Evolutionary conservation across 2,329 filamentous ascomycete genomes (phyloP).

Genomic region (Simplicillium sp.): DNA sequence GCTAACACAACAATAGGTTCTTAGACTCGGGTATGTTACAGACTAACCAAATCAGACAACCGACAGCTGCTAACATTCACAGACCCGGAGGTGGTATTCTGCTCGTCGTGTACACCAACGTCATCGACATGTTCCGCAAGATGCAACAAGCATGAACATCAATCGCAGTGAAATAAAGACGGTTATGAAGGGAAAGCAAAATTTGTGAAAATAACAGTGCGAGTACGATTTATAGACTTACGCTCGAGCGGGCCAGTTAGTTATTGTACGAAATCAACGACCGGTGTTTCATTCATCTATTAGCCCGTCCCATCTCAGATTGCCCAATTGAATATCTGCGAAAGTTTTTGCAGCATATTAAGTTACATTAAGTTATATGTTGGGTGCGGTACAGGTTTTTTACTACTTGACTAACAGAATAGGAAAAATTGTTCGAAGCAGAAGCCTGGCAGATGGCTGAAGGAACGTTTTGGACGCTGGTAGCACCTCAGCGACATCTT

Average conservation of each 20-base stretch:
- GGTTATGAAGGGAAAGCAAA: not conserved
- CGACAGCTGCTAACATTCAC: not conserved
- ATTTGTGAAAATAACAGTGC: not conserved
- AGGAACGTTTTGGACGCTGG: no score
- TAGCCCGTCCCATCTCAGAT: no score
- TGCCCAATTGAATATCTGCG: no score
- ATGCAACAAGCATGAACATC: constrained; percentile 16
- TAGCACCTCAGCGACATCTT: no score
- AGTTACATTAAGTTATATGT: no score
- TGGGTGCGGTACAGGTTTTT: no score
- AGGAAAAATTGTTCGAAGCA: no score
- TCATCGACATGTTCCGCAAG: constrained; percentile 87
- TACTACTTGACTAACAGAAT: no score
- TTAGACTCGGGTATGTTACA: constrained; percentile 29
- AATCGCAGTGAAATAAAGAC: constrained; percentile 5
- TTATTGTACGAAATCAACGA: no score
- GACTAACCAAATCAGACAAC: not conserved
- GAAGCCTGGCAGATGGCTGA: no score
- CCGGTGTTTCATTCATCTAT: no score
- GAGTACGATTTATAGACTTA: not conserved
- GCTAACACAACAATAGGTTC: constrained; percentile 26
- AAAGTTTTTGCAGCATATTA: no score
- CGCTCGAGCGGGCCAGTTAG: not conserved
- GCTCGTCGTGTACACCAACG: constrained; percentile 76
- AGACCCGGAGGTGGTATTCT: constrained; percentile 54